Evolutionary conservation across 2,329 filamentous ascomycete genomes (phyloP).

Genomic region (Xylariaceae sp.): DNA sequence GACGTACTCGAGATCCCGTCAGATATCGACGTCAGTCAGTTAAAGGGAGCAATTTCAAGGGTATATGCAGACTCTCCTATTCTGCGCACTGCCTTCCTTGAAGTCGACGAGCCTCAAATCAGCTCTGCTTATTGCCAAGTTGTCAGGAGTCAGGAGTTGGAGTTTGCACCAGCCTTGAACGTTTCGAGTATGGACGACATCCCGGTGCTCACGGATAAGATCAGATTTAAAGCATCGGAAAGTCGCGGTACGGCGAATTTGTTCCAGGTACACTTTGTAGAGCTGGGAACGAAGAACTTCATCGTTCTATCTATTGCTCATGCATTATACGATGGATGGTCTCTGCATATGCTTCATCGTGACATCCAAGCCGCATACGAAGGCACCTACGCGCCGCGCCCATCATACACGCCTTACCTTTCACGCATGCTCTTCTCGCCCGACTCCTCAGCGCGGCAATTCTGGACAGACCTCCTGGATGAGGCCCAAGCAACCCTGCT

Average conservation of each 20-base stretch:
- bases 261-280: slow-evolving; percentile 45
- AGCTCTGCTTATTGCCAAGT: slow-evolving; percentile 47
- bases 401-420: slow-evolving; percentile 50
- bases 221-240: slow-evolving; percentile 35
- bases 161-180: slow-evolving; percentile 20
- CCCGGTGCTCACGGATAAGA: slow-evolving; percentile 33
- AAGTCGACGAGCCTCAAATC: slow-evolving; percentile 57
- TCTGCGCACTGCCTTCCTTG: slow-evolving; percentile 67
- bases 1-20: slow-evolving; percentile 61
- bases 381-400: slow-evolving; percentile 37
- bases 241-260: slow-evolving; percentile 37
- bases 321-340: slow-evolving; percentile 87
- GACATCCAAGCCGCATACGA: slow-evolving; percentile 64
- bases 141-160: slow-evolving; percentile 31
- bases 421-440: slow-evolving; percentile 46
- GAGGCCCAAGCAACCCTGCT: slow-evolving; percentile 40
- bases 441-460: slow-evolving; percentile 43
- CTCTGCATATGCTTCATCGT: slow-evolving; percentile 65
- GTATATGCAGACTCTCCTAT: slow-evolving; percentile 62
- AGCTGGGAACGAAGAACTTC: slow-evolving; percentile 34
- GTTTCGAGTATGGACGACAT: slow-evolving; percentile 34
- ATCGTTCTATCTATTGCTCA: slow-evolving; percentile 71
- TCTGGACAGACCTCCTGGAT: slow-evolving; percentile 67
- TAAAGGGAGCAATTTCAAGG: slow-evolving; percentile 57
- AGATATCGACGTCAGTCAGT: slow-evolving; percentile 47